A percentile compares a stretch with the other conserved stretches of the same genome.
These are phyloP conservation scores for Colletotrichum acutatum DNA, from an alignment of 2,329 filamentous ascomycete genomes.

Conservation along the genomic window DNA sequence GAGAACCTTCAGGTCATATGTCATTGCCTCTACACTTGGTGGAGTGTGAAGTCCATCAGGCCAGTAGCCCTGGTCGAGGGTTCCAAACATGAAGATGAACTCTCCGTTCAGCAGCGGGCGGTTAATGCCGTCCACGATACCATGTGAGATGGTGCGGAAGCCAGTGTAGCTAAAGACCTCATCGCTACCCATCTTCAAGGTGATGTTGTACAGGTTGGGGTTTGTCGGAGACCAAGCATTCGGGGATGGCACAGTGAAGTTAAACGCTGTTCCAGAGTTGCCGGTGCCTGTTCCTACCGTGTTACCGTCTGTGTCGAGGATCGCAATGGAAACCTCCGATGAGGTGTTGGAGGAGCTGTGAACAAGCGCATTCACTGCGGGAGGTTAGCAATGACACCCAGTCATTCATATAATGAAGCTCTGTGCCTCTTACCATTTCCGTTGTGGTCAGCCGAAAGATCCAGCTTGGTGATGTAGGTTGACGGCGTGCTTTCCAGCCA, in stretches of 20 bases:
- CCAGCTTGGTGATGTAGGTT: conserved; percentile 67
- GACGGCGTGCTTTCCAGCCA: conserved; percentile 74
- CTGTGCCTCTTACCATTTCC: conserved; percentile 55
- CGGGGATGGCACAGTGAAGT: conserved; percentile 64
- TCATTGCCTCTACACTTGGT: conserved; percentile 74
- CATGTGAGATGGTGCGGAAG: conserved; percentile 72
- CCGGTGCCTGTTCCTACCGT: conserved; percentile 56
- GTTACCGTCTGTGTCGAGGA: conserved; percentile 50
- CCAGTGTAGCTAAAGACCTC: conserved; percentile 73
- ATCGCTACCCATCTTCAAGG: conserved; percentile 63
- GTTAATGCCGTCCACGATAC: conserved; percentile 65
- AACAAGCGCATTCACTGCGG: conserved; percentile 65
- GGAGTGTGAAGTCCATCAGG: conserved; percentile 75
- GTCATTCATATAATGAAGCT: background rate
- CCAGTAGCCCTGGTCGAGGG: conserved; percentile 78
- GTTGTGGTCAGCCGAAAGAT: conserved; percentile 67
- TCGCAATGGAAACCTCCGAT: conserved; percentile 48
- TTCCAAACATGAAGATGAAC: conserved; percentile 75
- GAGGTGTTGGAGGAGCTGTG: conserved; percentile 53
- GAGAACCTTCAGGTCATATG: conserved; percentile 71
- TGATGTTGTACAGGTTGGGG: conserved; percentile 73
- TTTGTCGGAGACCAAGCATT: conserved; percentile 73
- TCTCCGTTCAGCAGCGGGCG: conserved; percentile 76
- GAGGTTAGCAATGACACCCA: conserved; percentile 2
- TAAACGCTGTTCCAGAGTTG: conserved; percentile 60